These are phyloP conservation scores for Pleurotus eryngii DNA, from an alignment of 768 basidiomycete species.

Conservation along the genomic window DNA sequence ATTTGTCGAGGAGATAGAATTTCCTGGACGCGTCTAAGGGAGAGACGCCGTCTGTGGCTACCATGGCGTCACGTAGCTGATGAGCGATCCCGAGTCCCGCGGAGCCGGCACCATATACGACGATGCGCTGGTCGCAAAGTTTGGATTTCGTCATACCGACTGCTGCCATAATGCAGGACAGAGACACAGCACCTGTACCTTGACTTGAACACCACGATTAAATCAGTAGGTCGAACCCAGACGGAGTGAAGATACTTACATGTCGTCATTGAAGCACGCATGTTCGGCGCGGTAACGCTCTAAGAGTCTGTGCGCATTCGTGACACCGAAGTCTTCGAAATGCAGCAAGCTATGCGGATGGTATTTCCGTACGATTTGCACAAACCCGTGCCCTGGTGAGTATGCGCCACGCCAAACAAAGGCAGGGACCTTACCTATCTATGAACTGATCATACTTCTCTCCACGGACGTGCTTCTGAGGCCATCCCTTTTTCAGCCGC, in stretches of 20 bases:
- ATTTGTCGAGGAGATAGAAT: slow-evolving; percentile 74
- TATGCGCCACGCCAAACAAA: not conserved
- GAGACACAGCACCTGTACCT: slow-evolving; percentile 74
- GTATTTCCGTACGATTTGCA: slow-evolving; percentile 73
- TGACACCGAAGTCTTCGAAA: slow-evolving; percentile 84
- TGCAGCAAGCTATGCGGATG: slow-evolving; percentile 66
- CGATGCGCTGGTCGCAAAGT: slow-evolving; percentile 70
- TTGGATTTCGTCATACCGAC: slow-evolving; percentile 60
- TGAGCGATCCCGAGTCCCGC: slow-evolving; percentile 79
- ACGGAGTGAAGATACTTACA: slow-evolving; percentile 35
- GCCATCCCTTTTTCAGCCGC: slow-evolving; percentile 57
- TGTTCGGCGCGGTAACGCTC: slow-evolving; percentile 60
- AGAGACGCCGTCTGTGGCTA: slow-evolving; percentile 48
- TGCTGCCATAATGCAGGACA: slow-evolving; percentile 67
- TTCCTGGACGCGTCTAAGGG: slow-evolving; percentile 54
- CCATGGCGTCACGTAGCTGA: slow-evolving; percentile 76
- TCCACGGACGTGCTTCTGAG: slow-evolving; percentile 64
- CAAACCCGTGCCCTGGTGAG: slow-evolving; percentile 47
- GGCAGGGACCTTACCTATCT: slow-evolving; percentile 49
- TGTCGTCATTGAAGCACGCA: slow-evolving; percentile 82
- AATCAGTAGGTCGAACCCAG: not conserved
- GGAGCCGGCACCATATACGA: slow-evolving; percentile 79
- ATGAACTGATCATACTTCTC: slow-evolving; percentile 74
- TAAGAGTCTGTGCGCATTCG: slow-evolving; percentile 69
- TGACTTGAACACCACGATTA: slow-evolving; percentile 37